Evolutionary conservation across 441 rosid genomes (phyloP).

Genomic region (Dalechampia spathulata): DNA sequence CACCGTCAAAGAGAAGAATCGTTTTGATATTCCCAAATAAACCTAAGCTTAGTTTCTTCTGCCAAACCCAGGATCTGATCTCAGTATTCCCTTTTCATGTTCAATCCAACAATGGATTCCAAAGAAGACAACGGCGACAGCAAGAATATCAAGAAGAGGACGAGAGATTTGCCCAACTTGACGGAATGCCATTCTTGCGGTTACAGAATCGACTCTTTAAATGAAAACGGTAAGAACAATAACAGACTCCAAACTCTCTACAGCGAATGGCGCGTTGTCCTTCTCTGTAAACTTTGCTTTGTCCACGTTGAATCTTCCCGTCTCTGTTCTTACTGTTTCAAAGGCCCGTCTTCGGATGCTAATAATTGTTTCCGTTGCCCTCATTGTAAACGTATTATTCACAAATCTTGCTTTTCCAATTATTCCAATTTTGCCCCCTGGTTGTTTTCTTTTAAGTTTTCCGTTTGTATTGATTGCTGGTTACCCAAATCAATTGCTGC

Average conservation of each 20-base stretch:
- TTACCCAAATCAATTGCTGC: constrained; percentile 32
- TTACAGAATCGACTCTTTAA: constrained; percentile 29
- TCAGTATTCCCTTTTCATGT: too few species aligned
- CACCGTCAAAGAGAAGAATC: too few species aligned
- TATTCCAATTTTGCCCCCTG: constrained; percentile 30
- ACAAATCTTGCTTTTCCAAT: constrained; percentile 30
- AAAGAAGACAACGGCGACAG: too few species aligned
- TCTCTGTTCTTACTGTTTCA: constrained; percentile 58
- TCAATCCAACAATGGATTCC: too few species aligned
- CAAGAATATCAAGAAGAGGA: constrained; percentile 21
- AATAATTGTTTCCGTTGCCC: constrained; percentile 24
- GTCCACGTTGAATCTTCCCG: constrained; percentile 30
- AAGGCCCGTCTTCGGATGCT: constrained; percentile 13
- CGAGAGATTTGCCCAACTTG: constrained; percentile 47
- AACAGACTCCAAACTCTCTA: constrained; percentile 29
- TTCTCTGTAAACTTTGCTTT: constrained; percentile 46
- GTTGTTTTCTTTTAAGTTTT: constrained; percentile 35
- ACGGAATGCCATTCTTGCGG: constrained; percentile 55
- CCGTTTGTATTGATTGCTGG: constrained; percentile 62
- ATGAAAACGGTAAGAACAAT: background rate
- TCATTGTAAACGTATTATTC: constrained; percentile 38
- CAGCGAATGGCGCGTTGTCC: constrained; percentile 63
- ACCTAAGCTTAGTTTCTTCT: too few species aligned
- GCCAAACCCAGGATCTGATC: too few species aligned
- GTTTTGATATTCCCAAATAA: too few species aligned